Evolutionary conservation across 2,329 filamentous ascomycete species (phyloP).

Genomic region (Phyllosticta ampelicida): DNA sequence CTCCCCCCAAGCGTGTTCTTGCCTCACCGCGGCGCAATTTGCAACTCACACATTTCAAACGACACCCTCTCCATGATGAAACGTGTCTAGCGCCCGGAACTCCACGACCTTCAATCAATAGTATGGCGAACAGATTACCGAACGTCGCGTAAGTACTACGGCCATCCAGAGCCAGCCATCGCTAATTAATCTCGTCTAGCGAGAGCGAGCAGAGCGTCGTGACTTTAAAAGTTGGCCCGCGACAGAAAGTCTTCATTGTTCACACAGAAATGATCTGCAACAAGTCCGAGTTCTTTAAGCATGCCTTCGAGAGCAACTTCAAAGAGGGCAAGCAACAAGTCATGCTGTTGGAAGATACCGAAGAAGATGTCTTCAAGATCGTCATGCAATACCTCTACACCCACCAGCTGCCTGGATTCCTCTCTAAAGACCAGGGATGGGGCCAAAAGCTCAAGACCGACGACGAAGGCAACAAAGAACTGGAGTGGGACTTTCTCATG

Average conservation of each 20-base stretch:
- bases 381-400: slow-evolving; percentile 3
- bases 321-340: not conserved
- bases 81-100: too few relatives aligned
- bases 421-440: not conserved
- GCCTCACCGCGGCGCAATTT: too few relatives aligned
- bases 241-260: not conserved
- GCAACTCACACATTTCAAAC: too few relatives aligned
- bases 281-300: not conserved
- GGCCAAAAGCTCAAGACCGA: not conserved
- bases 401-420: not conserved
- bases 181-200: not conserved
- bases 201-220: not conserved
- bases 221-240: not conserved
- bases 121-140: too few relatives aligned
- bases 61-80: too few relatives aligned
- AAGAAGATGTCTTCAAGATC: not conserved
- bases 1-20: too few relatives aligned
- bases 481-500: not conserved
- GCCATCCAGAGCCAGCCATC: not conserved
- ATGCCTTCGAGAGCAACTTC: not conserved
- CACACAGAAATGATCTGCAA: not conserved
- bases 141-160: not conserved
- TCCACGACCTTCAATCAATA: too few relatives aligned
- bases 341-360: not conserved
- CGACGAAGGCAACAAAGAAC: not conserved